These are phyloP conservation scores for Colletotrichum sp. DNA, from an alignment of 2,329 filamentous ascomycete genomes.

Conservation along the genomic window DNA sequence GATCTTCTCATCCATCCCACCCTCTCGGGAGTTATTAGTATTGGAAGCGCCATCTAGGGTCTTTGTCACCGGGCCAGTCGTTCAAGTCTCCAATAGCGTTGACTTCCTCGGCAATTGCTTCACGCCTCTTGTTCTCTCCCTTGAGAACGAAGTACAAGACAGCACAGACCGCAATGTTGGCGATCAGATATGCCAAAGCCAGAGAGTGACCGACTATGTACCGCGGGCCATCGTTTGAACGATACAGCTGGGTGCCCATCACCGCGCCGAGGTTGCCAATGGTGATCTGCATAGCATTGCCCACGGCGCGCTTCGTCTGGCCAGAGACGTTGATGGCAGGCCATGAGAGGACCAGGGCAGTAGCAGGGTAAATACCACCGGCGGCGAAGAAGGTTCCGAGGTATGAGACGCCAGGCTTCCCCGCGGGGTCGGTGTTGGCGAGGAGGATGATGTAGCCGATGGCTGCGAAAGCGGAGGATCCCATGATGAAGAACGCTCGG, in stretches of 20 bases:
- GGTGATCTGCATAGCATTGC: constrained; percentile 74
- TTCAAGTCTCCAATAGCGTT: constrained; percentile 53
- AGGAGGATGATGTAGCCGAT: constrained; percentile 69
- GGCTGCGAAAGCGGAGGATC: constrained; percentile 58
- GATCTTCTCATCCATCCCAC: background rate
- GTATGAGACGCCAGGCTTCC: constrained; percentile 62
- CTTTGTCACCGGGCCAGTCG: constrained; percentile 66
- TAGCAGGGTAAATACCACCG: constrained; percentile 70
- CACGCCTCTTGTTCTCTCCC: constrained; percentile 62
- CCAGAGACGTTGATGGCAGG: constrained; percentile 75
- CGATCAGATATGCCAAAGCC: constrained; percentile 66
- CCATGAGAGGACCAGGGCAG: constrained; percentile 70
- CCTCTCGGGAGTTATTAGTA: constrained; percentile 36
- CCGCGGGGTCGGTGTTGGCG: constrained; percentile 47
- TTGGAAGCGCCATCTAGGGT: constrained; percentile 71
- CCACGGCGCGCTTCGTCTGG: constrained; percentile 72
- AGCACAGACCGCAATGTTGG: constrained; percentile 59
- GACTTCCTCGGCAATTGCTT: constrained; percentile 44
- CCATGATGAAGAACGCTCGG: constrained; percentile 69
- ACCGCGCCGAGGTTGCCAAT: constrained; percentile 74
- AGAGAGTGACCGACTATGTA: constrained; percentile 72
- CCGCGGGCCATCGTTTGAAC: constrained; percentile 62
- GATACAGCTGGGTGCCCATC: constrained; percentile 73
- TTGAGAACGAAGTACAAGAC: constrained; percentile 59
- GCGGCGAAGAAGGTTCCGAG: constrained; percentile 67